Base-by-base conservation (phyloP, 2,329 filamentous ascomycete species). In the Penicillium brasilianum region DNA sequence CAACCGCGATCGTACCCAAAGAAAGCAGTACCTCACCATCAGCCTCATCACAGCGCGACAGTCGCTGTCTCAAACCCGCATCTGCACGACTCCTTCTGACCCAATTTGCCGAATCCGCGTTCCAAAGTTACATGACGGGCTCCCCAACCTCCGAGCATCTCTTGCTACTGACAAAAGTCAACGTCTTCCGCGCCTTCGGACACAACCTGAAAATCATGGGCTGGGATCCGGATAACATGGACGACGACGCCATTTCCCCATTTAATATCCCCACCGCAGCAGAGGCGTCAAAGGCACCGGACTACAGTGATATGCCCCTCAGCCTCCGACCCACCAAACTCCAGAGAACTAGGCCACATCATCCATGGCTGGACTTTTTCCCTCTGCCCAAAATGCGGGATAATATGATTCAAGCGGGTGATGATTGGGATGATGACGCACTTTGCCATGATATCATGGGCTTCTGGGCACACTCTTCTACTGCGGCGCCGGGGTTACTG, bases 401-500 rank as follows among this genome's bases (percentile, higher is more conserved):
- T 61, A 81, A 81, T 56, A 59, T 79, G 28, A 73, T 79, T 20
- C 59, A 59, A 7, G 72, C 71, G 1, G 72, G 71, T 6, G 67
- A 75, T 28, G 60, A 60, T 1, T 72, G 76, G 54, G 71, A 80
- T 56, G 75, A 77, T 25, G 60, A 72, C 4, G 71, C 75, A 39
- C 60, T 80, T 1, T 80, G 78, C 55, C 50, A 66, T 14, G 80
- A 80, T 54, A 66, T 81, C 9, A 71, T 77, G 58, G 75, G 75
- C 18, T 73, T 73, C 30, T 73, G 71, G 71, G 66, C 69, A 14
- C n/a, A n/a, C 8, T 11, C 14, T 41, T 60, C 59, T 1, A 57
- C 68, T 1, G 57, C 51, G 1, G 61, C 61, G n/a, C 64, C 74
- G 18, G 75, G 72, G 1, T 44, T 85, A 1, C 72, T 84, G 13